These are phyloP conservation scores for Xylariales sp. DNA, from an alignment of 2,329 filamentous ascomycete genomes.

Conservation along the genomic window DNA sequence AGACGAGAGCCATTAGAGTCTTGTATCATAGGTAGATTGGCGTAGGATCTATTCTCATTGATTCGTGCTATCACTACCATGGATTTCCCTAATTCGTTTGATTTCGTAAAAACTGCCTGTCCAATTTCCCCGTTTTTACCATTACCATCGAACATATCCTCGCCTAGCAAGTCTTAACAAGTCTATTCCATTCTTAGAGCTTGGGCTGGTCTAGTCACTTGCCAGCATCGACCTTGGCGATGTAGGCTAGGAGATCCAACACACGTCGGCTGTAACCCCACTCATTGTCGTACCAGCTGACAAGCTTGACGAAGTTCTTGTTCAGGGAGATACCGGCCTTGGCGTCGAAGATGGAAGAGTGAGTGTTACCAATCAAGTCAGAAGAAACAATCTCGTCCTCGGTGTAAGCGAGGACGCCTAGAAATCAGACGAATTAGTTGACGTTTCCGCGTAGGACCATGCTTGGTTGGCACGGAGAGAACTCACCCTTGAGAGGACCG, in stretches of 20 bases:
- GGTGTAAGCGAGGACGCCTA: conserved; percentile 87
- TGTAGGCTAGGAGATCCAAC: conserved; percentile 73
- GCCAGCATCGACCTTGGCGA: conserved; percentile 69
- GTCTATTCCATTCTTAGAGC: conserved; percentile 14
- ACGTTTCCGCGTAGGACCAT: too few relatives aligned
- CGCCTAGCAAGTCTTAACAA: not conserved
- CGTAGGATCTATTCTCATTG: conserved; percentile 14
- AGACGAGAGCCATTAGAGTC: conserved; percentile 14
- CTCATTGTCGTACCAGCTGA: conserved; percentile 99
- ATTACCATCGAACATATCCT: not conserved
- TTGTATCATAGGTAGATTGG: conserved; percentile 21
- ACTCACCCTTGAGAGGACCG: conserved; percentile 77
- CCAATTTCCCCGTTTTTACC: conserved; percentile 1
- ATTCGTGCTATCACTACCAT: conserved; percentile 9
- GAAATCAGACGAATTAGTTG: too few relatives aligned
- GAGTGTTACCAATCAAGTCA: conserved; percentile 86
- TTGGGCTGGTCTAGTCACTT: conserved; percentile 32
- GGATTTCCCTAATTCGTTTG: conserved; percentile 2
- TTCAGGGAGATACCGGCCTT: conserved; percentile 99
- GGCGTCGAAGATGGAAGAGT: conserved; percentile 98
- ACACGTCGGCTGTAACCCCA: conserved; percentile 99
- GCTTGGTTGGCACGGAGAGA: too few relatives aligned
- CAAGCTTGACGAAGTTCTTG: conserved; percentile 97
- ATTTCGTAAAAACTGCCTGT: conserved; percentile 2
- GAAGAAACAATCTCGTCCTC: conserved; percentile 95